phyloP scores from a whole-genome alignment of 805 yeast genomes.

The Zygoascus ofunaensis region DNA sequence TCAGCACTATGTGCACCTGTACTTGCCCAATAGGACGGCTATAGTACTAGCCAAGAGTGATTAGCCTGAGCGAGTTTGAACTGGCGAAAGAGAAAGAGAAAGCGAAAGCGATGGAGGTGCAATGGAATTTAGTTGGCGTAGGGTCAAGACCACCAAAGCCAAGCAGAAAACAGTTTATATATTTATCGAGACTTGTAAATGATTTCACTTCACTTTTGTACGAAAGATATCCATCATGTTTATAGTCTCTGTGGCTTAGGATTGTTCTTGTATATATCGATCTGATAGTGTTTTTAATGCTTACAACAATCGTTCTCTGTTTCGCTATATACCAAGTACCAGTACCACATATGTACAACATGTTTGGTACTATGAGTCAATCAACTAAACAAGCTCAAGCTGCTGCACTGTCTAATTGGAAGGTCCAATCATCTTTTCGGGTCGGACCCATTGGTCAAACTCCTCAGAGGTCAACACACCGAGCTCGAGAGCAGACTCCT shows the following conservation, averaged over 20 bases:
- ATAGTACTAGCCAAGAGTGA: constrained; percentile 42
- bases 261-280: no score
- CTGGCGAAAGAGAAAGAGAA: no score
- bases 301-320: no score
- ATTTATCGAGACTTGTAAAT: no score
- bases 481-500: constrained; percentile 88
- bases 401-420: constrained; percentile 27
- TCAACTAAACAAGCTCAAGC: no score
- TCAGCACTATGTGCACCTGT: constrained; percentile 63
- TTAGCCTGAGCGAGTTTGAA: not conserved
- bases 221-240: no score
- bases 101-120: not conserved
- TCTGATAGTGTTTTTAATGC: no score
- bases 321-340: not conserved
- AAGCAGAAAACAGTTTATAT: not conserved
- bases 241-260: no score
- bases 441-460: constrained; percentile 94
- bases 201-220: no score
- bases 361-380: no score
- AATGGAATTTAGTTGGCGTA: not conserved
- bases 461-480: constrained; percentile 75
- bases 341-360: not conserved
- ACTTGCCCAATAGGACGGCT: constrained; percentile 70
- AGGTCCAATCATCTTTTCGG: constrained; percentile 98
- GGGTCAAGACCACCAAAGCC: not conserved